phyloP scores from a whole-genome alignment of 2,329 filamentous ascomycete genomes.

The Verticillium zaregamsianum region DNA sequence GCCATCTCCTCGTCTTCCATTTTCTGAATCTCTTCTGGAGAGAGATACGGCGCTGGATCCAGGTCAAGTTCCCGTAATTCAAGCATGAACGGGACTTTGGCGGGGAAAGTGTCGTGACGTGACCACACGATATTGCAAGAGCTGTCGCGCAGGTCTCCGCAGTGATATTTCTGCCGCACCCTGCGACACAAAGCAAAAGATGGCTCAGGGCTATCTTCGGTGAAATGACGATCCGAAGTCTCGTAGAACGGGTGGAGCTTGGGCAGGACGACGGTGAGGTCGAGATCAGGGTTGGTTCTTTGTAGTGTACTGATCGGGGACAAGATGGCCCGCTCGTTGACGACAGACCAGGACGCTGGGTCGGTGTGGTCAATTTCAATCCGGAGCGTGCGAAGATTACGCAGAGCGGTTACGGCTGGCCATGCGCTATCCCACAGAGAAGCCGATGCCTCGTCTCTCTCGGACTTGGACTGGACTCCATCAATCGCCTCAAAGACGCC shows the following conservation, averaged over 20 bases:
- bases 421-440: neutral
- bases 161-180: neutral
- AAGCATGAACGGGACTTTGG: neutral
- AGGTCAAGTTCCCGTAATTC: neutral
- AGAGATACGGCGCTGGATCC: neutral
- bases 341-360: neutral
- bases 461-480: neutral
- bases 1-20: neutral
- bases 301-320: neutral
- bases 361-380: neutral
- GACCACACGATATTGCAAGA: neutral
- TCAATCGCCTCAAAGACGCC: neutral
- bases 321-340: neutral
- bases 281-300: neutral
- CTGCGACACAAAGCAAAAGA: neutral
- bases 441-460: neutral
- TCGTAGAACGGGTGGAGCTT: neutral
- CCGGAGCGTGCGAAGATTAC: neutral
- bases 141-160: neutral
- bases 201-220: neutral
- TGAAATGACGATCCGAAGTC: neutral
- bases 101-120: neutral
- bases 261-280: neutral
- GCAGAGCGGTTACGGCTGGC: neutral
- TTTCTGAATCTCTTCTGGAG: neutral